Evolutionary conservation across 352 stramenopile species (phyloP).

Genomic region (Pythium brachiatum): DNA sequence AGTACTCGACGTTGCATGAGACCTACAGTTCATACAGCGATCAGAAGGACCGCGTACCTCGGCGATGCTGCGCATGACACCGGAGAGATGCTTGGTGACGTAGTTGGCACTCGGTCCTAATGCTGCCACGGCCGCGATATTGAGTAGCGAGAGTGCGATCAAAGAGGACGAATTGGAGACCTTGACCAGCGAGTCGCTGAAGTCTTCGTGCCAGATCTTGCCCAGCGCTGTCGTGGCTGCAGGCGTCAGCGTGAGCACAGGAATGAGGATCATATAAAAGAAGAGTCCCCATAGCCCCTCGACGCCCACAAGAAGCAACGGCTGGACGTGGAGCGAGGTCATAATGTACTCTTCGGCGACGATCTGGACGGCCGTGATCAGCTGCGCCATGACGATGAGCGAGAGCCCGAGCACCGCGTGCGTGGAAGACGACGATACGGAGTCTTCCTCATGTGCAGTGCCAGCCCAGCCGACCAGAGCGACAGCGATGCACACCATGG

Average conservation of each 20-base stretch:
- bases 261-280: conserved; percentile 66
- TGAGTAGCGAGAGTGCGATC: conserved; percentile 46
- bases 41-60: conserved; percentile 35
- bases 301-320: conserved; percentile 81
- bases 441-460: conserved; percentile 6
- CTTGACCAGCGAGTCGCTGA: conserved; percentile 73
- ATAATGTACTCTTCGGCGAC: conserved; percentile 89
- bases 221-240: conserved; percentile 38
- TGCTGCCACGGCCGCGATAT: conserved; percentile 64
- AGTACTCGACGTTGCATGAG: too few relatives aligned
- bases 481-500: conserved; percentile 60
- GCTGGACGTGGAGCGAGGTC: conserved; percentile 67
- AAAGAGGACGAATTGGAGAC: conserved; percentile 61
- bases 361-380: conserved; percentile 85
- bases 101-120: conserved; percentile 80
- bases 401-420: conserved; percentile 65
- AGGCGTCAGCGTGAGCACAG: conserved; percentile 62
- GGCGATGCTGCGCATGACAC: conserved; percentile 78
- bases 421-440: conserved; percentile 8
- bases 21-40: background rate
- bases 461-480: conserved; percentile 66
- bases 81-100: conserved; percentile 83
- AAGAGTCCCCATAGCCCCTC: conserved; percentile 85
- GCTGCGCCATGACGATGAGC: conserved; percentile 77
- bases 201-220: conserved; percentile 81